Base-by-base conservation (phyloP, 257 asterid genomes). In the Fraxinus pennsylvanica region DNA sequence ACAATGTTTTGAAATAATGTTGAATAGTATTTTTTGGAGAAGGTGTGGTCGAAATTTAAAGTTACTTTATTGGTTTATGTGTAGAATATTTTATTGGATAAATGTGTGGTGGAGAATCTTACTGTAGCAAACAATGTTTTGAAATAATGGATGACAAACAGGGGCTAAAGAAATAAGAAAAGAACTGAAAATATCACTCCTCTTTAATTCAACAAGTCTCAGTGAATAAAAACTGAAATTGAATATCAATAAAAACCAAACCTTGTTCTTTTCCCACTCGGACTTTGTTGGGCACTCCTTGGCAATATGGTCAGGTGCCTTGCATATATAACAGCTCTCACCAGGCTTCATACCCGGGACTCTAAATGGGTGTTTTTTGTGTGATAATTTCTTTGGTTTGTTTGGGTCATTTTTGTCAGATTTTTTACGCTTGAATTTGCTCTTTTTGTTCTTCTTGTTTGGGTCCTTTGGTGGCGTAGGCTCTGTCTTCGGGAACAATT, bases 341-440 rank as follows among this genome's bases (percentile, higher is more conserved):
- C 99, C 99, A 45, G 99, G 98, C 88, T 87, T 91, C 98, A 93
- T 88, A 13, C 99, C 98, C 41, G 96, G 88, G 3, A 95, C 87
- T 79, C 99, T 85, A 52, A 95, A 92, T 25, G 94, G 97, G 70
- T 90, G 98, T 36, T 88, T 89, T 8, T 36, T 83, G 85, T 15
- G 73, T 0, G 87, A 81, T 12, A 85, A 69, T 73, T 81, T 90
- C 78, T 41, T 90, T 70, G 87, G 87, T 12, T 85, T 87, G 75
- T 75, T 78, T 9, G 88, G 86, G 35, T 85, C 89, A 2, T 72
- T 79, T 17, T 86, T 21, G 6, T 79, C 91, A 0, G 84, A 54
- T 65, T 78, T 90, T 67, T 87, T 86, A 79, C 84, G 86, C 87
- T 95, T 91, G 89, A 91, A 89, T 1, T 77, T 82, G 81, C 78